Conservation (phyloP, 148 eudicot genomes). For the Dianthus caryophyllus region DNA sequence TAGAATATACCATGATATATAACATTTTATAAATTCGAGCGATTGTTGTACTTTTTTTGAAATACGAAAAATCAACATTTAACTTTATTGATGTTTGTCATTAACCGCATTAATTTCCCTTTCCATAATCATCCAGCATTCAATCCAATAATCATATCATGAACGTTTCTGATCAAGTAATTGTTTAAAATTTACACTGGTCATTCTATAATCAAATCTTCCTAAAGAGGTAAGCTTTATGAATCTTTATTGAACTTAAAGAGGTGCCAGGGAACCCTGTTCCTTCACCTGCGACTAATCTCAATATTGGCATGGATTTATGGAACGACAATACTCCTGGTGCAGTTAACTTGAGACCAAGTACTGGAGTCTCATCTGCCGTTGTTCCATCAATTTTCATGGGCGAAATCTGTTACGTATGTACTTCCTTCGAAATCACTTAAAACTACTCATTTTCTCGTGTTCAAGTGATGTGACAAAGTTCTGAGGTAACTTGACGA, state of each 20-base stretch:
- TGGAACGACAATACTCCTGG: slow-evolving; percentile 75
- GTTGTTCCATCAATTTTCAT: slow-evolving; percentile 38
- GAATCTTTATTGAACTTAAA: no score
- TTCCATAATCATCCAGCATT: not conserved
- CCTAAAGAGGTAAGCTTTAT: no score
- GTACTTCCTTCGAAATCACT: not conserved
- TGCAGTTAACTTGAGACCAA: slow-evolving; percentile 47
- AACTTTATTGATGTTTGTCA: no score
- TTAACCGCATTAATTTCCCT: no score
- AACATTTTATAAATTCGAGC: no score
- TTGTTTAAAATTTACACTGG: no score
- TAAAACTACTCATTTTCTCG: not conserved
- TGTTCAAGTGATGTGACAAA: not conserved
- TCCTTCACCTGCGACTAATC: slow-evolving; percentile 54
- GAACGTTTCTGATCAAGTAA: no score
- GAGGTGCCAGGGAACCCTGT: slow-evolving; percentile 56
- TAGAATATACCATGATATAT: no score
- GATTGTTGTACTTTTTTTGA: no score
- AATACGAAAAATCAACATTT: no score
- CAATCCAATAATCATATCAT: not conserved
- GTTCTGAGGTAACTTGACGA: not conserved
- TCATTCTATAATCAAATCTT: no score
- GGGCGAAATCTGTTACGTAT: slow-evolving; percentile 43
- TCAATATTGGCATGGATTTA: slow-evolving; percentile 91
- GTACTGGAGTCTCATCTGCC: slow-evolving; percentile 41